Evolutionary conservation across 306 rosid species (phyloP), one percentile per base, ranked within the genome.

Genomic region (Sesbania bispinosa): DNA sequence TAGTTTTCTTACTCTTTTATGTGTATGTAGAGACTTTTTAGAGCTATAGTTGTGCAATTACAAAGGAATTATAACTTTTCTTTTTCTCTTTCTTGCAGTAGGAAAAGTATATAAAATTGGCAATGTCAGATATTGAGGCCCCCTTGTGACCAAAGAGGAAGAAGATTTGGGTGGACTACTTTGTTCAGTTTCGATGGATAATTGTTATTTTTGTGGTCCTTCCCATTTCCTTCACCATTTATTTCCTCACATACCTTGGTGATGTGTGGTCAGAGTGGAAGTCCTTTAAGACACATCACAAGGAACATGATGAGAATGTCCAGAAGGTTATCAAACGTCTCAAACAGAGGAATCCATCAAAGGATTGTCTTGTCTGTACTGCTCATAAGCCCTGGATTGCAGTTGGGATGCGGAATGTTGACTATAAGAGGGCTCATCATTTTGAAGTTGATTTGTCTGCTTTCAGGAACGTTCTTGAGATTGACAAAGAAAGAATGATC

Each of bases 371-470:
- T 62, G 97, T 92, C 61, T 92, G 97, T 69, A 87, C 97, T 9
- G 97, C 97, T 55, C 87, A 96, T 9, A 92, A 89, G 61, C 97
- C 97, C 4, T 92, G 88, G 88, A 88, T 92, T 69, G 97, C 97
- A 2, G 97, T 92, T 64, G 97, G 97, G 38, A 92, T 89, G 97
- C 80, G 97, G 13, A 92, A 92, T 75, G 96, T 92, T 68, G 97
- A 92, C 82, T 92, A 92, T 66, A 92, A 92, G 83, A 87, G 97
- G 14, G 97, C 97, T 46, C 89, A 96, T 2, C 97, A 92, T 71
- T 92, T 85, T 61, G 97, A 92, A 84, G 93, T 92, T 10, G 97
- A 92, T 71, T 75, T 92, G 36, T 87, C 97, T 20, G 87, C 89
- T 55, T 92, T 92, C 54, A 55, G 97, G 23, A 85, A 92, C 76